These are phyloP conservation scores for Diaporthe amygdali DNA, from an alignment of 2,329 filamentous ascomycete species.

Conservation along the genomic window DNA sequence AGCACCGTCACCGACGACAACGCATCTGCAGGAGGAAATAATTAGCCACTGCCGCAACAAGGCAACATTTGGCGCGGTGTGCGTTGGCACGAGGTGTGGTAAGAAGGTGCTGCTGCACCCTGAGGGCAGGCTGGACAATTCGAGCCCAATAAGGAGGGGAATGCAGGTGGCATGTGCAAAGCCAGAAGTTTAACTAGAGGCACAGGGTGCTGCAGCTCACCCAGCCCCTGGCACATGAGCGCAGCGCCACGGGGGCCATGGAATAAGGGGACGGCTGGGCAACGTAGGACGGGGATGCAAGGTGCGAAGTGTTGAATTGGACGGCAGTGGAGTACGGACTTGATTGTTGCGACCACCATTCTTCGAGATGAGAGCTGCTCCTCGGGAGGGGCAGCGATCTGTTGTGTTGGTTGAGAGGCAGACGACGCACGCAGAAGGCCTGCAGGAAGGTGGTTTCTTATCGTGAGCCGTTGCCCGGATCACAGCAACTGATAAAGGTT, in stretches of 20 bases:
- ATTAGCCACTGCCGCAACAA: slow-evolving; percentile 24
- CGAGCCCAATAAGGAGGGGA: slow-evolving; percentile 9
- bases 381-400: slow-evolving; percentile 40
- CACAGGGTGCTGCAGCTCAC: slow-evolving; percentile 5
- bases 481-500: slow-evolving; percentile 16
- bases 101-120: slow-evolving; percentile 10
- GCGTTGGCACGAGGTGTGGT: slow-evolving; percentile 13
- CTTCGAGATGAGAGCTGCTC: slow-evolving; percentile 47
- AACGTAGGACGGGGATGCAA: slow-evolving; percentile 16
- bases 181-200: slow-evolving; percentile 14
- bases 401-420: slow-evolving; percentile 21
- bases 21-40: slow-evolving; percentile 69
- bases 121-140: slow-evolving; percentile 7
- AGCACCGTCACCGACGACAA: slow-evolving; percentile 98
- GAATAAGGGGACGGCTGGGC: background rate
- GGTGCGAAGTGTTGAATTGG: slow-evolving; percentile 13
- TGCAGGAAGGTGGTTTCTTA: slow-evolving; percentile 25
- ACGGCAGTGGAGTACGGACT: slow-evolving; percentile 50
- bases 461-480: slow-evolving; percentile 23
- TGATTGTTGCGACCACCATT: slow-evolving; percentile 70
- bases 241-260: background rate
- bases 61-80: slow-evolving; percentile 2
- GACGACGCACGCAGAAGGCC: slow-evolving; percentile 22
- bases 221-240: slow-evolving; percentile 4
- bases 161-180: slow-evolving; percentile 10